Evolutionary conservation across 176 grass and related monocot genomes (phyloP).

Genomic region (Sorghum bicolor): Sorghum_bicolor_NCBIv3 NC_012872.2:61190501-61191000

Average conservation of each 20-base stretch:
- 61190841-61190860: conserved; percentile 29
- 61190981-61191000: background rate
- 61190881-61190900: conserved; percentile 96
- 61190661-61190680: conserved; percentile 89
- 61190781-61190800: conserved; percentile 3
- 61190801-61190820: background rate
- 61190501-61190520: conserved; percentile 6
- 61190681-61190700: conserved; percentile 88
- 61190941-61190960: conserved; percentile 93
- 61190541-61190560: conserved; percentile 97
- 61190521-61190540: conserved; percentile 55
- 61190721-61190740: conserved; percentile 87
- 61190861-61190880: conserved; percentile 73
- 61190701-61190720: conserved; percentile 91
- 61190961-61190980: conserved; percentile 7
- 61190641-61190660: conserved; percentile 17
- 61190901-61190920: conserved; percentile 84
- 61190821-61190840: background rate
- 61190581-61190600: conserved; percentile 17
- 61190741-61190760: conserved; percentile 84
- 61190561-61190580: conserved; percentile 93
- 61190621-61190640: conserved; percentile 13
- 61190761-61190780: conserved; percentile 96
- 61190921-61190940: conserved; percentile 93
- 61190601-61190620: background rate